Percentiles rank a stretch among this genome's conserved stretches.
Conservation (phyloP, 1,284 basidiomycete genomes). For the Tremellales sp. region DNA sequence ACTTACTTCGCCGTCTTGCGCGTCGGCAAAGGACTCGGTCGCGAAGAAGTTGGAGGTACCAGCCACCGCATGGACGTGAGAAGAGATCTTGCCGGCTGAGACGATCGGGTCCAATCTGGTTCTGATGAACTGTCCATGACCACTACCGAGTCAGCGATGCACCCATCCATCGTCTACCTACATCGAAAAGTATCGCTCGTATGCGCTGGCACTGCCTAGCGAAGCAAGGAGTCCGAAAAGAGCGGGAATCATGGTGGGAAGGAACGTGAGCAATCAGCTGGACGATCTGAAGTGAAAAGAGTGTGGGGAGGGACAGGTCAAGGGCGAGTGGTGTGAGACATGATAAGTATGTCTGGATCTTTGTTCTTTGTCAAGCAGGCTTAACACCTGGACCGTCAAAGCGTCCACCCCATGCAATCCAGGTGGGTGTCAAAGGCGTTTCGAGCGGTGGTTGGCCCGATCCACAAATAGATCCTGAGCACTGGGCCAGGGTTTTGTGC, state of each 20-base stretch:
- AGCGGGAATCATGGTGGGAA: neutral
- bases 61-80: constrained; percentile 46
- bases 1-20: constrained; percentile 13
- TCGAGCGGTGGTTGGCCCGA: no score
- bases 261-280: neutral
- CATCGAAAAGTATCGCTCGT: neutral
- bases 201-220: no score
- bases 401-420: no score
- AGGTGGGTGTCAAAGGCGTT: no score
- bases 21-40: constrained; percentile 23
- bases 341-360: no score
- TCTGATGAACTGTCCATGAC: neutral
- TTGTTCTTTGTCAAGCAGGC: no score
- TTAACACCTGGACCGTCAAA: no score
- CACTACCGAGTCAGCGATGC: neutral
- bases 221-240: neutral
- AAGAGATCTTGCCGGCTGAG: constrained; percentile 31
- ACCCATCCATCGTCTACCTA: neutral
- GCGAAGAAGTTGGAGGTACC: constrained; percentile 41
- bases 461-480: no score
- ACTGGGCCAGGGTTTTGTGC: no score
- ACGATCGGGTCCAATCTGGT: constrained; percentile 47
- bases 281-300: neutral
- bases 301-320: neutral
- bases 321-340: no score